phyloP scores from a whole-genome alignment of 345 rosid species.

The Atalantia buxifolia region DNA sequence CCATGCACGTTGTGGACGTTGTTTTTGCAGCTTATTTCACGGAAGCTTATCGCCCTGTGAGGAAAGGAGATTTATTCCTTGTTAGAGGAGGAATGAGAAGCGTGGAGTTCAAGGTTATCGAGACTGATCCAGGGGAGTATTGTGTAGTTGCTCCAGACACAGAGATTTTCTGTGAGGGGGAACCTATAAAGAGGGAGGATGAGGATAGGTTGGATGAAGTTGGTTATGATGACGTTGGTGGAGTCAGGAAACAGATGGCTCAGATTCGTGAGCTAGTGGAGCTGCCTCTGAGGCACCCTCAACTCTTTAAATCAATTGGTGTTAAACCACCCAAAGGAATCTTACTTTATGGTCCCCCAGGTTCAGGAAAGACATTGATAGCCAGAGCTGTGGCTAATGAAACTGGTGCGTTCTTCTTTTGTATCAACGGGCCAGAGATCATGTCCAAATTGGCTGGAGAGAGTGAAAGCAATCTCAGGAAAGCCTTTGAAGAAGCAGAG shows the following conservation, averaged over 20 bases:
- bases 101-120: constrained; percentile 61
- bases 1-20: background rate
- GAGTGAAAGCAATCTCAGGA: constrained; percentile 71
- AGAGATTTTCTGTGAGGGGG: constrained; percentile 73
- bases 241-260: constrained; percentile 74
- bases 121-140: constrained; percentile 55
- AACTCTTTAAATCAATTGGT: constrained; percentile 68
- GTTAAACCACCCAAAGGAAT: constrained; percentile 76
- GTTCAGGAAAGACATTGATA: constrained; percentile 58
- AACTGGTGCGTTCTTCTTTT: constrained; percentile 72
- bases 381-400: constrained; percentile 76
- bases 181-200: constrained; percentile 64
- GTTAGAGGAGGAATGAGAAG: constrained; percentile 78
- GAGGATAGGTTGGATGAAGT: constrained; percentile 67
- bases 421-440: constrained; percentile 68
- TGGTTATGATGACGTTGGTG: constrained; percentile 81
- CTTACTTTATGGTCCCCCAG: constrained; percentile 60
- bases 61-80: constrained; percentile 64
- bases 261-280: constrained; percentile 75
- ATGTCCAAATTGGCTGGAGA: constrained; percentile 80
- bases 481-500: constrained; percentile 72
- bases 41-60: constrained; percentile 66
- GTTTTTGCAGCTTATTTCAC: constrained; percentile 51
- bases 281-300: constrained; percentile 68
- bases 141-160: constrained; percentile 78